These are phyloP conservation scores for Neonectria sp. DNA, from an alignment of 2,329 filamentous ascomycete genomes.

Conservation along the genomic window DNA sequence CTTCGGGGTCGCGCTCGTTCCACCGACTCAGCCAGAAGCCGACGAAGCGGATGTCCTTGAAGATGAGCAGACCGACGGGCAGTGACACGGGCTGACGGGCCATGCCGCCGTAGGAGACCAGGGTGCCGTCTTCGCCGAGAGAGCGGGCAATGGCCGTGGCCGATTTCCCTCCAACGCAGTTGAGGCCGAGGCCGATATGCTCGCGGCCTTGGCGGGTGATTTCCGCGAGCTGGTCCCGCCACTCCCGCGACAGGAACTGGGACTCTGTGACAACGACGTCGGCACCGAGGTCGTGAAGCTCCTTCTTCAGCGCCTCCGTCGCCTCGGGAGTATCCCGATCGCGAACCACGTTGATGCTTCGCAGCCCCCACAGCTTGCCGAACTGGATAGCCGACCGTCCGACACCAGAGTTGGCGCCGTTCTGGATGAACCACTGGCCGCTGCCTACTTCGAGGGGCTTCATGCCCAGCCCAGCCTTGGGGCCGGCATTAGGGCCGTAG, in stretches of 20 bases:
- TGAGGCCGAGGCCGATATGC: conserved; percentile 83
- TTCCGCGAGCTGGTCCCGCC: conserved; percentile 72
- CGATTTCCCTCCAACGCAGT: conserved; percentile 93
- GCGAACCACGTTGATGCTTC: conserved; percentile 91
- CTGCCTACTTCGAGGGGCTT: conserved; percentile 61
- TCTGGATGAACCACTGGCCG: conserved; percentile 95
- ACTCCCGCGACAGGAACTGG: conserved; percentile 70
- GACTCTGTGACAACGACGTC: conserved; percentile 70
- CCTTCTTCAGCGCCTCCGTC: conserved; percentile 71
- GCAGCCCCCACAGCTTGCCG: conserved; percentile 86
- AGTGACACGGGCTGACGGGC: conserved; percentile 86
- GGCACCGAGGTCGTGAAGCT: conserved; percentile 69
- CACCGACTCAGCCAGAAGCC: conserved; percentile 97
- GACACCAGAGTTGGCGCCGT: conserved; percentile 95
- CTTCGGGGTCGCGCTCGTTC: conserved; percentile 81
- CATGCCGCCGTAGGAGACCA: conserved; percentile 98
- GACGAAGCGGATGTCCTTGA: conserved; percentile 89
- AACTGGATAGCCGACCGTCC: conserved; percentile 94
- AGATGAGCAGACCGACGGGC: conserved; percentile 90
- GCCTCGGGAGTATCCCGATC: conserved; percentile 76
- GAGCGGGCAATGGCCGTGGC: conserved; percentile 84
- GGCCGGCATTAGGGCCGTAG: conserved; percentile 70
- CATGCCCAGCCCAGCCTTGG: conserved; percentile 63
- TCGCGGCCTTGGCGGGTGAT: conserved; percentile 81
- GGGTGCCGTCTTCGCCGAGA: conserved; percentile 76